Evolutionary conservation across 805 yeast genomes (phyloP).

Genomic region (Ogataea trehalophila): DNA sequence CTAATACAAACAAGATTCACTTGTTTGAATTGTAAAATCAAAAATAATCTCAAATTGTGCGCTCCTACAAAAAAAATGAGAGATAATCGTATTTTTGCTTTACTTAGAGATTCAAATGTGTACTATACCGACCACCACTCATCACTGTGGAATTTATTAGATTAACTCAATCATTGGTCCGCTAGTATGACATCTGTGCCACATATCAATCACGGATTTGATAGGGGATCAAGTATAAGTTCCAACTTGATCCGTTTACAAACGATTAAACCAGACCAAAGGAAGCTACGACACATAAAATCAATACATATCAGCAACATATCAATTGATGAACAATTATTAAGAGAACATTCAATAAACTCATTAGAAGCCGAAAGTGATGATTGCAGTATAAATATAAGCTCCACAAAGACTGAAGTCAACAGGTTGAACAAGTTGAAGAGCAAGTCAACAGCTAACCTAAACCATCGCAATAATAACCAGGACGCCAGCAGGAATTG

Average conservation of each 20-base stretch:
- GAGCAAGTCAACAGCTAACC: conserved; percentile 9
- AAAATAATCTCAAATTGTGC: too few relatives aligned
- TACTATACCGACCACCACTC: too few relatives aligned
- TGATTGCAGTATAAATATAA: not conserved
- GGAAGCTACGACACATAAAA: conserved; percentile 25
- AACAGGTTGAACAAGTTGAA: conserved; percentile 1
- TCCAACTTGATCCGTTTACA: conserved; percentile 1
- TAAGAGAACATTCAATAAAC: not conserved
- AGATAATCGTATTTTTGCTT: too few relatives aligned
- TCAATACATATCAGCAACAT: conserved; percentile 16
- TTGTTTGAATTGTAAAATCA: too few relatives aligned
- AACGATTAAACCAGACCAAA: conserved; percentile 10
- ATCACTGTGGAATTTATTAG: too few relatives aligned
- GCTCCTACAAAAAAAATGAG: too few relatives aligned
- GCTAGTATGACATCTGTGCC: conserved; percentile 19
- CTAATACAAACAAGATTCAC: too few relatives aligned
- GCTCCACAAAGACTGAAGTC: not conserved
- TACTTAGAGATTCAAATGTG: too few relatives aligned
- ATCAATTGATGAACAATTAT: conserved; percentile 1
- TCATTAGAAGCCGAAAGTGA: not conserved
- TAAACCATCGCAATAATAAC: not conserved
- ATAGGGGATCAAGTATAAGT: too few relatives aligned
- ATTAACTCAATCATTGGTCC: not conserved
- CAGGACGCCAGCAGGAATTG: not conserved
- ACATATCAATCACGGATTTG: conserved; percentile 5